A percentile compares a stretch with the other conserved stretches of the same genome.
Conservation (phyloP, 2,329 filamentous ascomycete genomes). For the Epichloe coenophiala region DNA sequence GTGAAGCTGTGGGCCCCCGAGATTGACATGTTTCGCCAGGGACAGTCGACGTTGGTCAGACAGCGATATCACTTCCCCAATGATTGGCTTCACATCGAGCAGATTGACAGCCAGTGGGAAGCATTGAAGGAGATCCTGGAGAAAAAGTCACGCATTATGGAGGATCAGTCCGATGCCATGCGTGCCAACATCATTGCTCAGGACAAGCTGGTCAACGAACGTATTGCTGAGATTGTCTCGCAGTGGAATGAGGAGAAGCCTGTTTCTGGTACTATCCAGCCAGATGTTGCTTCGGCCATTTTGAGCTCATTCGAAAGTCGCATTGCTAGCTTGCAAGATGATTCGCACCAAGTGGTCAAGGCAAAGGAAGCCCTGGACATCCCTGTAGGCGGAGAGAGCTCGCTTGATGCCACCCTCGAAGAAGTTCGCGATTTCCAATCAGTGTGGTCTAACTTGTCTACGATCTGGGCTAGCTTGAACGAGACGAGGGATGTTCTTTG, state of each 20-base stretch:
- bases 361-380: slow-evolving; percentile 95
- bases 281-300: slow-evolving; percentile 73
- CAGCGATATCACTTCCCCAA: slow-evolving; percentile 87
- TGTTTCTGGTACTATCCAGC: slow-evolving; percentile 84
- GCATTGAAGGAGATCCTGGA: slow-evolving; percentile 82
- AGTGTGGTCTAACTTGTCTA: slow-evolving; percentile 89
- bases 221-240: slow-evolving; percentile 68
- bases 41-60: slow-evolving; percentile 79
- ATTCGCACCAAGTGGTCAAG: slow-evolving; percentile 86
- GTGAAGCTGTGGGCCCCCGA: slow-evolving; percentile 86
- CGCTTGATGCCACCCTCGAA: slow-evolving; percentile 75
- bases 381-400: slow-evolving; percentile 63
- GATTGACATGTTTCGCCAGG: slow-evolving; percentile 89
- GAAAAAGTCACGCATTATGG: slow-evolving; percentile 87
- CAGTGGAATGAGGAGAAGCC: slow-evolving; percentile 97
- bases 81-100: slow-evolving; percentile 92
- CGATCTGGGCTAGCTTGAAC: slow-evolving; percentile 92
- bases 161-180: slow-evolving; percentile 90
- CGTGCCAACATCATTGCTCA: slow-evolving; percentile 91
- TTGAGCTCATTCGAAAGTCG: slow-evolving; percentile 71
- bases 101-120: slow-evolving; percentile 93
- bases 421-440: slow-evolving; percentile 98
- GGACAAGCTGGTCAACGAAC: slow-evolving; percentile 79
- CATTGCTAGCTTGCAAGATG: slow-evolving; percentile 72
- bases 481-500: slow-evolving; percentile 86